These are phyloP conservation scores for Bretschneidera sinensis DNA, from an alignment of 345 rosid species.

Conservation along the genomic window DNA sequence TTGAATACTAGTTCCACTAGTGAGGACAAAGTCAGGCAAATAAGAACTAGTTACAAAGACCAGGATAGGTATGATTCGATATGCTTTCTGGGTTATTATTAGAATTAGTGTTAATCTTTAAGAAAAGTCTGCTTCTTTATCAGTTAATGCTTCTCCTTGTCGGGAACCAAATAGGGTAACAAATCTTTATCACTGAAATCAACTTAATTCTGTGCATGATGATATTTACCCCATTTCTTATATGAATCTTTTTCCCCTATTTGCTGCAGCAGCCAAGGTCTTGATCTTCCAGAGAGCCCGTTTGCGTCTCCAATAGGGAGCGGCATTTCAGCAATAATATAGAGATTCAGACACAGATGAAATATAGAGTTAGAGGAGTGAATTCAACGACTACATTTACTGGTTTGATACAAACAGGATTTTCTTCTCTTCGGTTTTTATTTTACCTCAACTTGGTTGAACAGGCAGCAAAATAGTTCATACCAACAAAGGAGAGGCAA, in stretches of 20 bases:
- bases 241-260: background rate
- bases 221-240: background rate
- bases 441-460: constrained; percentile 10
- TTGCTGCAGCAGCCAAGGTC: constrained; percentile 44
- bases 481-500: constrained; percentile 25
- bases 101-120: no score
- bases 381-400: background rate
- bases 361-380: constrained; percentile 32
- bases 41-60: constrained; percentile 42
- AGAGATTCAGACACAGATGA: constrained; percentile 33
- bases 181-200: no score
- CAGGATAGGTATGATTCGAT: constrained; percentile 49
- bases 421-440: constrained; percentile 9
- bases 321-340: constrained; percentile 64
- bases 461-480: constrained; percentile 23
- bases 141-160: no score
- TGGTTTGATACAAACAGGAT: background rate
- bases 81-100: no score
- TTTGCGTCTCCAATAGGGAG: constrained; percentile 58
- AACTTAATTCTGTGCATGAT: background rate
- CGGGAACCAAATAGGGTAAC: no score
- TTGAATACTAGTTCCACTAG: constrained; percentile 47
- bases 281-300: constrained; percentile 86
- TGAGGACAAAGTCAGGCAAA: constrained; percentile 38
- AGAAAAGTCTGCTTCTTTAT: no score